phyloP scores from a whole-genome alignment of 179 eudicot species.

The Vitellaria paradoxa region DNA sequence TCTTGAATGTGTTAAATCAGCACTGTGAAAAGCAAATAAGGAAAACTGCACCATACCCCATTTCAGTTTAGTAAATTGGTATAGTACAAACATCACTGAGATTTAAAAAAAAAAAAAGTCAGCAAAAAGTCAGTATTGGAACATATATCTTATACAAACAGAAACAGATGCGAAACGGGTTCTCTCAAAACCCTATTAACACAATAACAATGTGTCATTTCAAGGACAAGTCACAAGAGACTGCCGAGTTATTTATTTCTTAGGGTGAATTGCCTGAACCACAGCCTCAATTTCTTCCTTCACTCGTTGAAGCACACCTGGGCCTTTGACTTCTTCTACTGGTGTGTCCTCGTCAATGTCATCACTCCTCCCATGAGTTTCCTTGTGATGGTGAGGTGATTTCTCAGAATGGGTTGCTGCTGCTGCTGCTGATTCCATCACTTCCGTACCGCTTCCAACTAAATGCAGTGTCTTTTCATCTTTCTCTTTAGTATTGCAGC shows the following conservation, averaged over 20 bases:
- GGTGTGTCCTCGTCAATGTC: conserved; percentile 81
- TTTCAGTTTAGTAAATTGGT: background rate
- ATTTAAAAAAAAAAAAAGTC: too few relatives aligned
- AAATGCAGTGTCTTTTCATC: conserved; percentile 46
- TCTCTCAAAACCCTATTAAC: background rate
- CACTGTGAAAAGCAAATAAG: background rate
- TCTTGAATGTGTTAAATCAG: background rate
- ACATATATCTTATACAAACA: too few relatives aligned
- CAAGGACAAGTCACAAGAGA: background rate
- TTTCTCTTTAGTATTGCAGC: conserved; percentile 27
- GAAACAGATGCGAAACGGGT: too few relatives aligned
- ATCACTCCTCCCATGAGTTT: conserved; percentile 79
- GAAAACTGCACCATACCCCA: background rate
- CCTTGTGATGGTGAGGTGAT: conserved; percentile 54
- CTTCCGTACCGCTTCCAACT: conserved; percentile 43
- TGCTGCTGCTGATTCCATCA: conserved; percentile 21
- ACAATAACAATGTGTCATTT: background rate
- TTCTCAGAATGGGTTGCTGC: conserved; percentile 23
- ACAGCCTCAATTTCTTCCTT: conserved; percentile 57
- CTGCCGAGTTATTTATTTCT: conserved; percentile 21
- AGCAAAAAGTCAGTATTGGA: too few relatives aligned
- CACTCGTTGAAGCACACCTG: conserved; percentile 44
- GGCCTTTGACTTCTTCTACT: conserved; percentile 64
- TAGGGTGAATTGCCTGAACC: conserved; percentile 34
- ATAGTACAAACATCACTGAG: too few relatives aligned